Percentiles rank a stretch among this genome's conserved stretches.
These are phyloP conservation scores for Fusarium zealandicum DNA, from an alignment of 2,329 filamentous ascomycete species.

Conservation along the genomic window DNA sequence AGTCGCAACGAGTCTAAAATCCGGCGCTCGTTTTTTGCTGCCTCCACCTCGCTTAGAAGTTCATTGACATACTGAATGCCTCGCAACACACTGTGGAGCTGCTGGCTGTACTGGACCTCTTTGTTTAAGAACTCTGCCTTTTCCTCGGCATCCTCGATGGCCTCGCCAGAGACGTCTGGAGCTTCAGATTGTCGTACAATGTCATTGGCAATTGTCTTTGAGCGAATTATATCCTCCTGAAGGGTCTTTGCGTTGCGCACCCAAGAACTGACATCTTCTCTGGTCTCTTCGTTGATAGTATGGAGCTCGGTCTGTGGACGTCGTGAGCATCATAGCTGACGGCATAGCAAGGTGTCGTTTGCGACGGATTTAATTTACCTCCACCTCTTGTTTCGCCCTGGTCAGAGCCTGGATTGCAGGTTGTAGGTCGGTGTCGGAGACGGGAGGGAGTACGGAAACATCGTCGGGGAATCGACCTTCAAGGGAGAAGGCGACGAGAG, in stretches of 20 bases:
- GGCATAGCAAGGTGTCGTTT: not conserved
- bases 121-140: slow-evolving; percentile 63
- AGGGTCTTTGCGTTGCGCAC: slow-evolving; percentile 83
- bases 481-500: slow-evolving; percentile 51
- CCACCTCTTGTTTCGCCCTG: slow-evolving; percentile 47
- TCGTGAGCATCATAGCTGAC: slow-evolving; percentile 29
- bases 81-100: slow-evolving; percentile 59
- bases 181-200: slow-evolving; percentile 81
- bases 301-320: slow-evolving; percentile 67
- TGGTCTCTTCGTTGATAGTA: slow-evolving; percentile 76
- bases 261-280: slow-evolving; percentile 84
- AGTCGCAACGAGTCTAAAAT: slow-evolving; percentile 64
- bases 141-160: slow-evolving; percentile 60
- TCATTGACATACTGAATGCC: slow-evolving; percentile 64
- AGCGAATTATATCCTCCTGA: slow-evolving; percentile 83
- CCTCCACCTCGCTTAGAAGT: slow-evolving; percentile 68
- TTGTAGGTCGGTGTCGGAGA: slow-evolving; percentile 49
- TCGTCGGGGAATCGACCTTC: slow-evolving; percentile 53
- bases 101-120: slow-evolving; percentile 66
- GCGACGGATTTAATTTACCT: slow-evolving; percentile 44
- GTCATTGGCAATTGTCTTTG: slow-evolving; percentile 78
- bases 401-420: slow-evolving; percentile 51
- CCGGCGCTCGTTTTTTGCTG: slow-evolving; percentile 59
- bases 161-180: slow-evolving; percentile 60
- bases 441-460: slow-evolving; percentile 46